These are phyloP conservation scores for Sporisorium reilianum DNA, from an alignment of 1,284 basidiomycete genomes.

Conservation along the genomic window DNA sequence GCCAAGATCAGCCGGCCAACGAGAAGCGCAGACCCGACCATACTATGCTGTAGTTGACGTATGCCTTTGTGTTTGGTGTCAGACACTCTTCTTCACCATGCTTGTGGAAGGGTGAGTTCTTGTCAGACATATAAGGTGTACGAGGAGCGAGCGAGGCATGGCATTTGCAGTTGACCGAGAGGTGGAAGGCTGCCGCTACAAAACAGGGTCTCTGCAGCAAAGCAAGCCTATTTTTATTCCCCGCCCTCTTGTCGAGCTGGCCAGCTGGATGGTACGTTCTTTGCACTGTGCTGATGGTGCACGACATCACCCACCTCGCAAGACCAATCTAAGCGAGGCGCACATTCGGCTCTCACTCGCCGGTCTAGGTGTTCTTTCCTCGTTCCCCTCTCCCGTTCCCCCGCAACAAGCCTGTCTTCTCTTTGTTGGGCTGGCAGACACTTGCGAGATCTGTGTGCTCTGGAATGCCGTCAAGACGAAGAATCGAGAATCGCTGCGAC, in stretches of 20 bases:
- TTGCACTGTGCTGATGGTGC: background rate
- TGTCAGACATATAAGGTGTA: no score
- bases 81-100: no score
- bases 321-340: background rate
- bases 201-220: background rate
- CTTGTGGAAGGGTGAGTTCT: no score
- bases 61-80: no score
- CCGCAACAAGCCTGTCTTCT: background rate
- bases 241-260: background rate
- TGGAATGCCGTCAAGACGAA: no score
- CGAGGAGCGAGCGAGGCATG: background rate
- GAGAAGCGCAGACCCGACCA: no score
- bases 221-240: background rate
- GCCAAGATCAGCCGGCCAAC: no score
- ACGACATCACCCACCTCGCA: background rate
- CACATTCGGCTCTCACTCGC: background rate
- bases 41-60: no score
- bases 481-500: no score
- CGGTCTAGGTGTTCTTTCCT: background rate
- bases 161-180: background rate
- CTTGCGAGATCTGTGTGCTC: background rate
- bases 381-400: background rate
- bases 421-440: background rate
- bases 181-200: constrained; percentile 16
- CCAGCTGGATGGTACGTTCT: background rate